Evolutionary conservation across 2,329 filamentous ascomycete species (phyloP), one percentile per base, ranked within the genome.

Genomic region (Aspergillus flavus): DNA sequence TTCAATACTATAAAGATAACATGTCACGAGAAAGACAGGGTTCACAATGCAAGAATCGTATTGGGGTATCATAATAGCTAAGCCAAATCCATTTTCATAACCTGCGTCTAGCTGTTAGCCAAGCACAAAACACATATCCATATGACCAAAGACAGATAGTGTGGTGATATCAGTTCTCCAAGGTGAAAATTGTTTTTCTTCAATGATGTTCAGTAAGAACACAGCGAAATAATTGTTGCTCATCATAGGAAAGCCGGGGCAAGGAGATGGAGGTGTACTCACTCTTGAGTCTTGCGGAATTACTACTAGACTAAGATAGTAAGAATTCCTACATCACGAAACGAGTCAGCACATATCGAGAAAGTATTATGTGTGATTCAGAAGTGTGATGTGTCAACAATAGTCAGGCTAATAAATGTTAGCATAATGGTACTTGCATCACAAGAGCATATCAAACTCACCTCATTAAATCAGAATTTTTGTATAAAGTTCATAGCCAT

Each of bases 401-500:
- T 69, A 72, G 69, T 79, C 77, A 79, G 76, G 75, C 76, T 80
- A 68, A 54, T 62, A 64, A 63, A 58, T 58, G 70, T 81, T 72
- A 82, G 79, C 73, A 68, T 54, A 57, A 54, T 63, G 19, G 58
- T 41, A 48, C 56, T 6, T 12, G 26, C 12, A 28, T 28, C 26
- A 28, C 16, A 14, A 45, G 32, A 53, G 6, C 6, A 28, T 28
- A 32, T 4, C 52, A 6, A 50, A 77, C 79, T 71, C 73, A 84
- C 86, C 86, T 88, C 86, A 88, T 88, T 88, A 88, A 88, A 88
- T 89, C 86, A 89, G 86, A 88, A 36, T 86, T 88, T 87, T 86
- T 86, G 82, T 84, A 76, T 75, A 79, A 81, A 82, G 84, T 85
- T 88, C 86, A 88, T 70, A 78, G 26, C 81, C 83, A 81, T 82